A percentile compares a stretch with the other conserved stretches of the same genome.
Conservation (phyloP, 352 stramenopile genomes). For the Blastocystis sp. region DNA sequence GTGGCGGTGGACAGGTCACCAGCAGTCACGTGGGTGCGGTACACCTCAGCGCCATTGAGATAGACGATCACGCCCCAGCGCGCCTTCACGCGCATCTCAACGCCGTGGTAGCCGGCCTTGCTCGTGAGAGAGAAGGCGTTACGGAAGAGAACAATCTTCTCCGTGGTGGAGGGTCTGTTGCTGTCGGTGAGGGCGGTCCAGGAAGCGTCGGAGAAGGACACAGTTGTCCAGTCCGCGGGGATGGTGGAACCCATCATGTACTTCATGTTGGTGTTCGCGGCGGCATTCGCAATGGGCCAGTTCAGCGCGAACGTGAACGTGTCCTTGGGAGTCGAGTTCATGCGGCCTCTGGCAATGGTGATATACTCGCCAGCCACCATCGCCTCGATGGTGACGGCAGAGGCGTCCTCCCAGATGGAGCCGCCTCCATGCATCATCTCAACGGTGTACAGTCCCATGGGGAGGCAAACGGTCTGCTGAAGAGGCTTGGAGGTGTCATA, state of each 20-base stretch:
- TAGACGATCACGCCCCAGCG: constrained; percentile 36
- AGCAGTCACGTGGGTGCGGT: constrained; percentile 10
- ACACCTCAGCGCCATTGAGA: constrained; percentile 26
- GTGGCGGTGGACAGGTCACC: constrained; percentile 19
- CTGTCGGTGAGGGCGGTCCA: not conserved
- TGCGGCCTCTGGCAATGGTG: not conserved
- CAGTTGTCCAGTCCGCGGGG: constrained; percentile 23
- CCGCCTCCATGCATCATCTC: not conserved
- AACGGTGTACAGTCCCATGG: not conserved
- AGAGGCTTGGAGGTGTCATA: not conserved
- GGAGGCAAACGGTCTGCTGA: not conserved
- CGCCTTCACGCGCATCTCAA: constrained; percentile 29
- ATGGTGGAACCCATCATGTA: constrained; percentile 10
- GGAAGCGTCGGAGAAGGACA: not conserved
- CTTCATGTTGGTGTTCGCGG: constrained; percentile 6
- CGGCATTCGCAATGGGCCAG: not conserved
- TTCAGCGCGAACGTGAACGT: not conserved
- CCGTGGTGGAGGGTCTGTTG: not conserved
- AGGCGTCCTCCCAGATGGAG: not conserved
- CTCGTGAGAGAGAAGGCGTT: constrained; percentile 24
- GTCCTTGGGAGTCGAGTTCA: not conserved
- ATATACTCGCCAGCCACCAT: not conserved
- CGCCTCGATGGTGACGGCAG: not conserved
- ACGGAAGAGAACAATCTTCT: constrained; percentile 3
- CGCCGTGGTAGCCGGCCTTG: constrained; percentile 11